Evolutionary conservation across 108 stramenopile genomes (phyloP), one percentile per base, ranked within the genome.

Genomic region (Skeletonema marinoi): DNA sequence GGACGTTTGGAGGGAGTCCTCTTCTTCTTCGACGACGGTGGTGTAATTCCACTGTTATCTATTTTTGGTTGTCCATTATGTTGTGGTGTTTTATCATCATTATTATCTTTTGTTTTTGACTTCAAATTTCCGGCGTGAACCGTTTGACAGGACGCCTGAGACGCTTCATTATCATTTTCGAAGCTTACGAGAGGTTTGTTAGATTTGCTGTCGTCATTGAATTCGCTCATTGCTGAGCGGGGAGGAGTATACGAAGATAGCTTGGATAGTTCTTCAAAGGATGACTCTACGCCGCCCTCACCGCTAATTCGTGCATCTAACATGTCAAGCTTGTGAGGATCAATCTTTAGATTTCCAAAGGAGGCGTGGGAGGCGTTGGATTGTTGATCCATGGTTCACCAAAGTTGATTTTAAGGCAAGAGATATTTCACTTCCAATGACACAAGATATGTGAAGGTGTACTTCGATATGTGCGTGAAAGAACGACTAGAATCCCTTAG

Each of bases 1-100:
- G 81, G 74, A 6, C 72, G 70, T 74, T 75, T 75, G 38, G 65
- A 74, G 48, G 81, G 81, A 11, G 81, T 82, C 58, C 69, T 71
- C 74, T 82, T 82, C 65, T 82, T 82, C 63, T 71, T 75, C 10
- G 70, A 32, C 30, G 30, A 36, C 13, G 38, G 63, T 38, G 35
- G 38, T 39, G 33, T 38, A 64, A 39, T 38, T 17, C 41, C 63
- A 64, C 30, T 58, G 32, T 51, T 3, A n/a, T 32, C 35, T 42
- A 39, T 9, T 32, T 59, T 11, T 16, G 21, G 25, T 36, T 25
- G 21, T 10, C 35, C 67, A 25, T 0, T 0, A 25, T 48, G 33
- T 8, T 51, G 29, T 58, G 12, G 41, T 36, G 32, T 42, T 17
- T n/a, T 9, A 67, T 30, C 66, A 46, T 12, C 30, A 17, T 21